Conservation (phyloP, 805 yeast genomes). For the Candida quercuum region DNA sequence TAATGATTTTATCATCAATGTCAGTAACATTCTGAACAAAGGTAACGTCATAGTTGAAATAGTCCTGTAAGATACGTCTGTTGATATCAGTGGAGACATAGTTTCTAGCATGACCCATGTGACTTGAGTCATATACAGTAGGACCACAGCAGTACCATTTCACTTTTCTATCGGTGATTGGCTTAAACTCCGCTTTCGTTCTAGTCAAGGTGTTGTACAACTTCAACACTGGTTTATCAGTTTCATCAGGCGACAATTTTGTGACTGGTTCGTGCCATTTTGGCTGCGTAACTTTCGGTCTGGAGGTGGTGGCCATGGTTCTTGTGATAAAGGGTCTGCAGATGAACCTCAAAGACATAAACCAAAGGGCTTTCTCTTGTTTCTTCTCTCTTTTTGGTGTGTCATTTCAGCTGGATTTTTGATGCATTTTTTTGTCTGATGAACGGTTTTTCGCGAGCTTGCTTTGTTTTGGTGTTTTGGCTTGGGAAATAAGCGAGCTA, state of each 20-base stretch:
- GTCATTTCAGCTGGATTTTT: too few relatives aligned
- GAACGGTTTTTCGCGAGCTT: too few relatives aligned
- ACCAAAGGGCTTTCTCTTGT: not conserved
- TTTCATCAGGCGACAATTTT: conserved; percentile 7
- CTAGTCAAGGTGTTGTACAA: conserved; percentile 83
- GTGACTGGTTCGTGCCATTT: conserved; percentile 40
- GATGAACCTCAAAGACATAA: conserved; percentile 1
- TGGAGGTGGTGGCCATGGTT: conserved; percentile 22
- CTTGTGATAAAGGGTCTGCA: conserved; percentile 1
- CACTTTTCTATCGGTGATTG: conserved; percentile 56
- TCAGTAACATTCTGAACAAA: conserved; percentile 98
- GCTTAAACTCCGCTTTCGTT: conserved; percentile 72
- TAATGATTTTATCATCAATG: conserved; percentile 93
- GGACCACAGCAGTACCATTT: conserved; percentile 99
- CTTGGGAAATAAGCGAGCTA: not conserved
- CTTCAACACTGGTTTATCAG: conserved; percentile 48
- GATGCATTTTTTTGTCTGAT: too few relatives aligned
- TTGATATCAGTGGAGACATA: conserved; percentile 93
- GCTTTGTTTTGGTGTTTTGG: not conserved
- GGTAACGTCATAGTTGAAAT: conserved; percentile 81
- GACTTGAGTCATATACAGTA: conserved; percentile 92
- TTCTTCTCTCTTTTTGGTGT: not conserved
- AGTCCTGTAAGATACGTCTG: conserved; percentile 82
- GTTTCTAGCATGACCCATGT: conserved; percentile 98
- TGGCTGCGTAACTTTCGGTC: conserved; percentile 40